Conservation (phyloP, 2,329 filamentous ascomycete species). For the Ascocoryne sarcoides region DNA sequence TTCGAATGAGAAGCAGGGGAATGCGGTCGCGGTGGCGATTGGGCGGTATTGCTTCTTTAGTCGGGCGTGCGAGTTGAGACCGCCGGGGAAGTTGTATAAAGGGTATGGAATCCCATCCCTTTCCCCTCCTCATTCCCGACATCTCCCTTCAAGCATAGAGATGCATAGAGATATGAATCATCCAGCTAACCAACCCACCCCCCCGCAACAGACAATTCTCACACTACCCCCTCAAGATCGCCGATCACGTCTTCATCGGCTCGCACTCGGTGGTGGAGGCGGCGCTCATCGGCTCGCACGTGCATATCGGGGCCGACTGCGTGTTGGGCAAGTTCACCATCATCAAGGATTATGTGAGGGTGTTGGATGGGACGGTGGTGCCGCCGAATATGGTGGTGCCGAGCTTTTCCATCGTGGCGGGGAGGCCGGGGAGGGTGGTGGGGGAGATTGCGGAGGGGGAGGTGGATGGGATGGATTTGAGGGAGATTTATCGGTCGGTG, state of each 20-base stretch:
- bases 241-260: conserved; percentile 89
- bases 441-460: conserved; percentile 72
- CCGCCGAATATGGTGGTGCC: conserved; percentile 86
- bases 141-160: too few species aligned
- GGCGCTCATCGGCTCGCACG: conserved; percentile 73
- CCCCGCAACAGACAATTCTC: conserved; percentile 46
- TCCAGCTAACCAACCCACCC: neutral
- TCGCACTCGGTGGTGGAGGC: conserved; percentile 69
- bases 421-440: conserved; percentile 68
- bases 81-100: conserved; percentile 74
- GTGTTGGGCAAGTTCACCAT: conserved; percentile 81
- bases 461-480: conserved; percentile 53
- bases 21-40: conserved; percentile 62
- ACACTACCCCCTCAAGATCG: conserved; percentile 84
- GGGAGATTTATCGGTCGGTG: conserved; percentile 55
- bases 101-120: conserved; percentile 38
- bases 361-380: conserved; percentile 77
- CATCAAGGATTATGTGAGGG: conserved; percentile 85
- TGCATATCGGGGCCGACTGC: conserved; percentile 71
- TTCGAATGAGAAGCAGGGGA: conserved; percentile 22
- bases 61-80: conserved; percentile 67
- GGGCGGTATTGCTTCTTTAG: conserved; percentile 88
- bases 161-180: too few species aligned
- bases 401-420: conserved; percentile 85
- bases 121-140: neutral